Conservation (phyloP, 2,329 filamentous ascomycete genomes). For the Fusarium robinianum region DNA sequence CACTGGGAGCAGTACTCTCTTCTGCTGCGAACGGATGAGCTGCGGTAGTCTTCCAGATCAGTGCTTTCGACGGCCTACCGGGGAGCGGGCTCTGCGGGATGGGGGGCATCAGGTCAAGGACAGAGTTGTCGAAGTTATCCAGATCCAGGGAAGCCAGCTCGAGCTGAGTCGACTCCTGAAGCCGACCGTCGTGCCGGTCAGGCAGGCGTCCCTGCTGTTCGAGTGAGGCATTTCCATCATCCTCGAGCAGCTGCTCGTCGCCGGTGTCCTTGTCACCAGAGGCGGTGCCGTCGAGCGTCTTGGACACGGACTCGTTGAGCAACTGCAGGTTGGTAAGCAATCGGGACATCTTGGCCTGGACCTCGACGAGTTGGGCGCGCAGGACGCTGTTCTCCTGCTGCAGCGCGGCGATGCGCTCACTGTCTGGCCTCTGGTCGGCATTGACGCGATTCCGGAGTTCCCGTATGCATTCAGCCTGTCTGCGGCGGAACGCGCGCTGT, state of each 20-base stretch:
- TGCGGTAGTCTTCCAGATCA: too few species aligned
- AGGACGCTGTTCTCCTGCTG: conserved; percentile 36
- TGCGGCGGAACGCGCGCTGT: conserved; percentile 39
- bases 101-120: too few species aligned
- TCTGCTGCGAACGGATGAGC: not conserved
- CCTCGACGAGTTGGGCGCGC: conserved; percentile 37
- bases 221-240: not conserved
- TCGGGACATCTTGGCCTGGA: conserved; percentile 34
- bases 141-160: too few species aligned
- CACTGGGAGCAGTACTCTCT: too few species aligned
- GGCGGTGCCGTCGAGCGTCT: conserved; percentile 30
- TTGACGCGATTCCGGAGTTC: conserved; percentile 34
- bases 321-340: conserved; percentile 34
- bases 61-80: too few species aligned
- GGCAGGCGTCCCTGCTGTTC: too few species aligned
- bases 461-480: conserved; percentile 37
- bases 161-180: too few species aligned
- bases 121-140: too few species aligned
- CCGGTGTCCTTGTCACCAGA: not conserved
- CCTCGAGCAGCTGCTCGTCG: not conserved
- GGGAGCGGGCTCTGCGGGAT: too few species aligned
- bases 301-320: conserved; percentile 31
- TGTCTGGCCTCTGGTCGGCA: conserved; percentile 27
- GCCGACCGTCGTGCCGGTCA: too few species aligned
- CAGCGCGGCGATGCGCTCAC: conserved; percentile 30